A percentile compares a stretch with the other conserved stretches of the same genome.
phyloP scores from a whole-genome alignment of 768 basidiomycete species.

The Serendipita vermifera region DNA sequence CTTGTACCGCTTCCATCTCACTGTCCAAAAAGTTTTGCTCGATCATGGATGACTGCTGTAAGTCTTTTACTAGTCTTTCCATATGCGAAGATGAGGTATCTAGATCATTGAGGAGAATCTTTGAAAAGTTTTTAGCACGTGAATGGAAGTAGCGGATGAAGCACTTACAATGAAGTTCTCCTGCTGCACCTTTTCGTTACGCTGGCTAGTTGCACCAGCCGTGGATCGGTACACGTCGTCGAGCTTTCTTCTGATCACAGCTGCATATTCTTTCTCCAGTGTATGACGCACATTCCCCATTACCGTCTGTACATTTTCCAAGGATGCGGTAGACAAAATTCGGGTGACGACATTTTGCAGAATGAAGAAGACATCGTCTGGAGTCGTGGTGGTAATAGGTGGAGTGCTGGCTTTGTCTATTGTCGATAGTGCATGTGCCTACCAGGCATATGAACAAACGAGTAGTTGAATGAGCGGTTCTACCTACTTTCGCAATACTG shows the following conservation, averaged over 20 bases:
- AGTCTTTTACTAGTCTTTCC: constrained; percentile 62
- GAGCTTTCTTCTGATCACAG: constrained; percentile 68
- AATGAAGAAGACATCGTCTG: constrained; percentile 95
- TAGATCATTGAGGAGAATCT: constrained; percentile 91
- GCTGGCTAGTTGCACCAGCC: constrained; percentile 27
- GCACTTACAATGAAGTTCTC: constrained; percentile 78
- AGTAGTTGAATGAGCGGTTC: not conserved
- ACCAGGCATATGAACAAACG: constrained; percentile 4
- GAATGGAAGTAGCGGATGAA: not conserved
- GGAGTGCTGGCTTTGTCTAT: constrained; percentile 53
- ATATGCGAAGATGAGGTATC: constrained; percentile 83
- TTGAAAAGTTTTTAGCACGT: constrained; percentile 8
- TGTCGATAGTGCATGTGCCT: constrained; percentile 82
- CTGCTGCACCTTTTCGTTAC: constrained; percentile 64
- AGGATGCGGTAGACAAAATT: constrained; percentile 62
- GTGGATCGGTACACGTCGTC: constrained; percentile 69
- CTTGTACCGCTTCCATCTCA: constrained; percentile 41
- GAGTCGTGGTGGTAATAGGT: constrained; percentile 57
- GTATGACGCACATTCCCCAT: constrained; percentile 53
- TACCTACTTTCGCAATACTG: constrained; percentile 70
- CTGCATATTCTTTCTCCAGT: constrained; percentile 72
- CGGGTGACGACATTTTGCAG: constrained; percentile 73
- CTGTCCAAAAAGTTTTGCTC: constrained; percentile 52
- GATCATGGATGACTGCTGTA: constrained; percentile 40
- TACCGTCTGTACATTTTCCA: constrained; percentile 43